Evolutionary conservation across 345 rosid genomes (phyloP).

Genomic region (Triadica sebifera): DNA sequence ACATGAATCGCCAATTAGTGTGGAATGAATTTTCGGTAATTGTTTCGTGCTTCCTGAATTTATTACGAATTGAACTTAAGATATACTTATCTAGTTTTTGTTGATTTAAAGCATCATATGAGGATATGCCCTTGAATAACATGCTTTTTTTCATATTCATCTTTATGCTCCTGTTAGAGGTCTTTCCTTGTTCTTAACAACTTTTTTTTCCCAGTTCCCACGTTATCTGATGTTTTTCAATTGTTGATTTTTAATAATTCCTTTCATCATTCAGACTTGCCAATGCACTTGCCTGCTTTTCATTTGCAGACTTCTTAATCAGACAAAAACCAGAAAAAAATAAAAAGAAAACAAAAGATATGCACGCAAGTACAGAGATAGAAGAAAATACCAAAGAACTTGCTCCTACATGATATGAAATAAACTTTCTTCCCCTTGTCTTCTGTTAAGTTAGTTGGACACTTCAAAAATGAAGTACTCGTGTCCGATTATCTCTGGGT

Average conservation of each 20-base stretch:
- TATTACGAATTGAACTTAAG: neutral
- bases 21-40: constrained; percentile 99
- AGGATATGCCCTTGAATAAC: neutral
- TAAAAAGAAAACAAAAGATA: too few relatives aligned
- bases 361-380: too few relatives aligned
- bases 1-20: constrained; percentile 96
- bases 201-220: too few relatives aligned
- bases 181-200: too few relatives aligned
- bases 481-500: too few relatives aligned
- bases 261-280: neutral
- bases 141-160: neutral
- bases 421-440: neutral
- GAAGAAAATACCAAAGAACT: too few relatives aligned
- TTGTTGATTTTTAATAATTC: neutral
- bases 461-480: too few relatives aligned
- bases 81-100: too few relatives aligned
- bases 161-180: too few relatives aligned
- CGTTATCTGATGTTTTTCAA: neutral
- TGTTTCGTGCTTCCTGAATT: constrained; percentile 17
- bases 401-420: too few relatives aligned
- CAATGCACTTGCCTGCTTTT: neutral
- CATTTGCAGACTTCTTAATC: neutral
- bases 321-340: neutral
- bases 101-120: too few relatives aligned
- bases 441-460: too few relatives aligned